A percentile compares a stretch with the other conserved stretches of the same genome.
Conservation (phyloP, 495 filamentous ascomycete genomes). For the Aspergillus coremiiformis region DNA sequence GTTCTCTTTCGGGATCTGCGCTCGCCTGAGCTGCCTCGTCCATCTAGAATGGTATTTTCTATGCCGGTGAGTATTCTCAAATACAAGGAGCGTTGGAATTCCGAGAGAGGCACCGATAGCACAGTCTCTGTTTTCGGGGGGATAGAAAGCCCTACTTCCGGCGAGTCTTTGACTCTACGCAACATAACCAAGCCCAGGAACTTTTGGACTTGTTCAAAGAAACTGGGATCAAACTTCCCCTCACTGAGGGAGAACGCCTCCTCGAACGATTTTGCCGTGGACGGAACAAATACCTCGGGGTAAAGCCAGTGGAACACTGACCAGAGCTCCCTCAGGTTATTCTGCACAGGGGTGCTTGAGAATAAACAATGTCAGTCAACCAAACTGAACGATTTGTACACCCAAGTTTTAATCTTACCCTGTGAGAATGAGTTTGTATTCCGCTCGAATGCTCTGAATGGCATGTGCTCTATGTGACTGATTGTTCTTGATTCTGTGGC, state of each 20-base stretch:
- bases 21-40: background rate
- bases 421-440: constrained; percentile 55
- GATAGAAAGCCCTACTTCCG: constrained; percentile 49
- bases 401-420: constrained; percentile 23
- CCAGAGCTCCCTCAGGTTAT: constrained; percentile 57
- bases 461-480: constrained; percentile 42
- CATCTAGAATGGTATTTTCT: constrained; percentile 15
- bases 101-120: constrained; percentile 53
- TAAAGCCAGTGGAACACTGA: constrained; percentile 56
- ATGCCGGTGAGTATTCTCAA: constrained; percentile 50
- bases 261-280: constrained; percentile 47
- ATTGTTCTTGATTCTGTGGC: constrained; percentile 55
- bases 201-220: constrained; percentile 46
- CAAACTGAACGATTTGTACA: background rate
- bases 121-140: constrained; percentile 54
- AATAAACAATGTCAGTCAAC: background rate
- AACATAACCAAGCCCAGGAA: constrained; percentile 58
- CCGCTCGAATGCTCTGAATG: constrained; percentile 45
- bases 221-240: constrained; percentile 46
- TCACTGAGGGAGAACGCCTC: constrained; percentile 51
- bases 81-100: constrained; percentile 59
- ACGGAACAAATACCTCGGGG: constrained; percentile 51
- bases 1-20: no score
- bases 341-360: constrained; percentile 54
- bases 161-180: constrained; percentile 54